Percentiles rank a stretch among this genome's conserved stretches.
phyloP scores from a whole-genome alignment of 2,329 filamentous ascomycete genomes.

The Diaporthe vaccinii region DNA sequence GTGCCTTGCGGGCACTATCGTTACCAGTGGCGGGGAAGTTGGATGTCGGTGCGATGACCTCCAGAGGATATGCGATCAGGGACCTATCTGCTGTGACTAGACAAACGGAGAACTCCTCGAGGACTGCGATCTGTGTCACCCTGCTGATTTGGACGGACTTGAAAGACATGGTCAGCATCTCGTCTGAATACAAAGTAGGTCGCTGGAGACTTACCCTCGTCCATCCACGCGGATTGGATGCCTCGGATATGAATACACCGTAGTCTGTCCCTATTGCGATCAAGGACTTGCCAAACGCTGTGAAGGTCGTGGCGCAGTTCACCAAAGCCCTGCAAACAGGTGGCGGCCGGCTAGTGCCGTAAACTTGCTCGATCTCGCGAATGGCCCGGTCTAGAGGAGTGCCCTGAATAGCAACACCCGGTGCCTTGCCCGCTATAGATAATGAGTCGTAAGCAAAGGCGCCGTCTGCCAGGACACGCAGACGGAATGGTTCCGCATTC shows the following conservation, averaged over 20 bases:
- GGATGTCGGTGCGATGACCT: slow-evolving; percentile 79
- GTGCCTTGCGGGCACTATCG: slow-evolving; percentile 86
- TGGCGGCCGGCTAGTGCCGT: slow-evolving; percentile 77
- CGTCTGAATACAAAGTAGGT: background rate
- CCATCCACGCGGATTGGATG: slow-evolving; percentile 92
- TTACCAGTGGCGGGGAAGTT: slow-evolving; percentile 72
- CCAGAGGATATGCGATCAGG: slow-evolving; percentile 92
- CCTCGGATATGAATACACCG: slow-evolving; percentile 91
- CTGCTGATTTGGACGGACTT: slow-evolving; percentile 81
- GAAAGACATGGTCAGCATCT: slow-evolving; percentile 42
- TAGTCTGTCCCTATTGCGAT: slow-evolving; percentile 96
- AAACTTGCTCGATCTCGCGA: slow-evolving; percentile 84
- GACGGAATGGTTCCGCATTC: slow-evolving; percentile 94
- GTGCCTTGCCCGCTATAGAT: slow-evolving; percentile 70
- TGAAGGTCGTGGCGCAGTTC: slow-evolving; percentile 94
- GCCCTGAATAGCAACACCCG: slow-evolving; percentile 83
- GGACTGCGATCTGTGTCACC: slow-evolving; percentile 92
- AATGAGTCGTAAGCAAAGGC: slow-evolving; percentile 85
- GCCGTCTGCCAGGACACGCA: slow-evolving; percentile 92
- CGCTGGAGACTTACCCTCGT: slow-evolving; percentile 73
- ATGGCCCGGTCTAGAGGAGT: slow-evolving; percentile 95
- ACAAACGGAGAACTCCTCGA: slow-evolving; percentile 96
- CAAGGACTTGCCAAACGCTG: slow-evolving; percentile 85
- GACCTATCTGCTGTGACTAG: slow-evolving; percentile 92
- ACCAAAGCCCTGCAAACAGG: slow-evolving; percentile 88